Evolutionary conservation across 495 filamentous ascomycete genomes (phyloP), one percentile per base, ranked within the genome.

Genomic region (Lepraria neglecta): DNA sequence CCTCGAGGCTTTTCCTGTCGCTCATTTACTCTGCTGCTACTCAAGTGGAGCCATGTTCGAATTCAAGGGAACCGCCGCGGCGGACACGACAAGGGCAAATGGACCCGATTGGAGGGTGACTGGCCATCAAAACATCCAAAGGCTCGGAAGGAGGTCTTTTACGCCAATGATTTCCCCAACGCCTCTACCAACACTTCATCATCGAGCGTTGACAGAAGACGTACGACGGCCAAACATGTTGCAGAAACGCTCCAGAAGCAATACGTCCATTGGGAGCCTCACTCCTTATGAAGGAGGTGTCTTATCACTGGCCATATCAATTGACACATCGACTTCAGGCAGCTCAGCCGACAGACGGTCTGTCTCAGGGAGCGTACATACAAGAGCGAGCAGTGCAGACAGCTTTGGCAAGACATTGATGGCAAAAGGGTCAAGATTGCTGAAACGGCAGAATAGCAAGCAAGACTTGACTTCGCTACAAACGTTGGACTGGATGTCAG

Each of bases 401-500:
- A 74, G 73, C 58, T 68, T 74, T 42, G 72, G 75, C 11, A 74
- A 75, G 47, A 76, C 75, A 10, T 68, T 80, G 47, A 66, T 80
- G 40, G 68, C 73, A 46, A 77, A 78, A 43, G 78, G 78, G 3
- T 80, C 78, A 44, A 78, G 77, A n/a, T 76, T 82, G 40, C 69
- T 82, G 27, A 77, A 75, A 27, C 75, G 79, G 40, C 76, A 80
- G 60, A 78, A 78, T 1, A 82, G 78, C 65, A 80, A 78, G 56
- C 73, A 78, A 64, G 77, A 77, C 48, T 74, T 82, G 58, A 73
- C 75, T 60, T 76, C 76, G 53, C 74, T 75, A 17, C 64, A 78
- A 14, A 62, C 59, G 3, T 15, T 62, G 42, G 62, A 67, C 51
- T 69, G 67, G 65, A 72, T 77, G 55, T 76, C 79, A 68, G 78